These are phyloP conservation scores for Calonectria pseudoreteaudii DNA, from an alignment of 2,329 filamentous ascomycete genomes.

Conservation along the genomic window DNA sequence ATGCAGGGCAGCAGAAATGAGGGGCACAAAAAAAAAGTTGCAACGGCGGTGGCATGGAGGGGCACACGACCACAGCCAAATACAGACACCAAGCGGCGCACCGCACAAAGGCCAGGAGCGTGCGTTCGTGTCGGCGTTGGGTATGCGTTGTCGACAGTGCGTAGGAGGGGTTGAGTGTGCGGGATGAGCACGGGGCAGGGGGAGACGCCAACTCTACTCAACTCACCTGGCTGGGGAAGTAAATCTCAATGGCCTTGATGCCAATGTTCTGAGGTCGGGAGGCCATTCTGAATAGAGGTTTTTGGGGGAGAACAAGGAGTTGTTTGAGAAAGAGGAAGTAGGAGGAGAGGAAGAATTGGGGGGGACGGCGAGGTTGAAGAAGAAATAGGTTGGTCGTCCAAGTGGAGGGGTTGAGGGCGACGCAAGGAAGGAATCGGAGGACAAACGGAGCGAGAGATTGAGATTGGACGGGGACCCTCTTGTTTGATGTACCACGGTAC, in stretches of 20 bases:
- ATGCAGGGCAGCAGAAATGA: constrained; percentile 27
- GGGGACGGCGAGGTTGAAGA: constrained; percentile 28
- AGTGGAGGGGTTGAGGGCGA: constrained; percentile 32
- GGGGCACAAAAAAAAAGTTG: constrained; percentile 29
- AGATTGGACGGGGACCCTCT: constrained; percentile 23
- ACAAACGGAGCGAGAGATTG: constrained; percentile 36
- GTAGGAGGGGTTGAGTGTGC: constrained; percentile 10
- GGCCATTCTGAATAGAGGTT: constrained; percentile 66
- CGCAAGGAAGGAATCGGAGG: constrained; percentile 29
- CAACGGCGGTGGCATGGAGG: constrained; percentile 32
- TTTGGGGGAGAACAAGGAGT: constrained; percentile 4
- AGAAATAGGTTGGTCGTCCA: not conserved
- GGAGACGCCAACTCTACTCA: not conserved
- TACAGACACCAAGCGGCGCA: constrained; percentile 28
- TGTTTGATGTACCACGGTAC: constrained; percentile 9
- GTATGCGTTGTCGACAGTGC: not conserved
- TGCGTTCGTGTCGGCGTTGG: not conserved
- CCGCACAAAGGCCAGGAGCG: constrained; percentile 9
- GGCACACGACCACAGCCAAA: constrained; percentile 40
- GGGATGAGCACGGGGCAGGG: constrained; percentile 23
- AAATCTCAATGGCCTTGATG: constrained; percentile 93
- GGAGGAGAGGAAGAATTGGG: constrained; percentile 29
- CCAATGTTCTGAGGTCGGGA: constrained; percentile 86
- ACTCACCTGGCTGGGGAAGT: constrained; percentile 86
- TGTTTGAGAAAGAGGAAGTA: constrained; percentile 26